These are phyloP conservation scores for Mortierella sp. DNA, from an alignment of 371 early-diverging fungal genomes.

Conservation along the genomic window DNA sequence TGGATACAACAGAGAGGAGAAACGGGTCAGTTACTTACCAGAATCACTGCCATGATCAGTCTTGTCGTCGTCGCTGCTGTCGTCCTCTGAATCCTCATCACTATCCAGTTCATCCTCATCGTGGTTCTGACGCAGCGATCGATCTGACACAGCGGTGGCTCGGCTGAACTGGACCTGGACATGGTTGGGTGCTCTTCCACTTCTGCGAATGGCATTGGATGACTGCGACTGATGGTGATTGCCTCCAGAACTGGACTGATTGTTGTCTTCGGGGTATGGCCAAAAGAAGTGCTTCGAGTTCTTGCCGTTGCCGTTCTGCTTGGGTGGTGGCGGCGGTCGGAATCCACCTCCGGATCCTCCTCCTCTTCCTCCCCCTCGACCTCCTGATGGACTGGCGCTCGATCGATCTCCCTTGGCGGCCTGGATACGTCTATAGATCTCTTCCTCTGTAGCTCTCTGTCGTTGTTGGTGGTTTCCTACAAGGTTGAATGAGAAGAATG, in stretches of 20 bases:
- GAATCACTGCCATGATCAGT: constrained; percentile 34
- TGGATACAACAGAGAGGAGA: neutral
- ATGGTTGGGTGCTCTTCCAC: constrained; percentile 16
- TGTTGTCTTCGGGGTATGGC: constrained; percentile 38
- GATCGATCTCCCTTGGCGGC: constrained; percentile 34
- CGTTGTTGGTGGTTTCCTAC: constrained; percentile 29
- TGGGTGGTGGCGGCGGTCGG: constrained; percentile 33
- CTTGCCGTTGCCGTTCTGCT: constrained; percentile 48
- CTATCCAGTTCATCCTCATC: constrained; percentile 15
- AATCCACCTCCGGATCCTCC: constrained; percentile 17
- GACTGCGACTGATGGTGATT: constrained; percentile 12
- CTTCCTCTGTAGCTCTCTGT: constrained; percentile 36
- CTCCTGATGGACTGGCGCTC: constrained; percentile 4
- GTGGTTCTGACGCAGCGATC: constrained; percentile 9
- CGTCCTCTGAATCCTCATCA: neutral
- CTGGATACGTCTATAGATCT: constrained; percentile 43
- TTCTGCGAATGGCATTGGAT: neutral
- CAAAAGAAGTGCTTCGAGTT: constrained; percentile 54
- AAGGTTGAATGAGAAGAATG: neutral
- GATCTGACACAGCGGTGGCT: constrained; percentile 26
- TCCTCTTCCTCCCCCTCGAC: constrained; percentile 20
- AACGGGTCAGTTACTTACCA: constrained; percentile 20
- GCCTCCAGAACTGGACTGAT: neutral
- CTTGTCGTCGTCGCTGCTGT: constrained; percentile 43
- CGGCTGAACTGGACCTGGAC: constrained; percentile 31